Base-by-base conservation (phyloP, 345 rosid genomes). In the Atalantia buxifolia region DNA sequence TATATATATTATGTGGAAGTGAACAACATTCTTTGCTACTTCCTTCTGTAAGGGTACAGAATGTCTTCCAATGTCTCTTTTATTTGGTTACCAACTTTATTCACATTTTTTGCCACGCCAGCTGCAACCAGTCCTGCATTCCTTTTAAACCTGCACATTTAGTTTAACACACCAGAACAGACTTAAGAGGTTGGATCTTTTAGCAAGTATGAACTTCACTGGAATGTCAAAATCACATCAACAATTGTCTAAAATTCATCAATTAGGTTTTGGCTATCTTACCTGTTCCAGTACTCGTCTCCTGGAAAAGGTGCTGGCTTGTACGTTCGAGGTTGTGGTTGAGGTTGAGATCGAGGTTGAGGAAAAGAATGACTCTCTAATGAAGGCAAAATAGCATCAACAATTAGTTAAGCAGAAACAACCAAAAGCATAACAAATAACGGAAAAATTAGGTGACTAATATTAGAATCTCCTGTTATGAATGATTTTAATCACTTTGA, bases 91-190 rank as follows among this genome's bases (percentile, higher is more conserved):
- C 92, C 91, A 1, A 90, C 83, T 84, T 81, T 87, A 38, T 83
- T 84, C 81, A 83, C 77, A 79, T 90, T 90, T 81, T 81, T 90
- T 0, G 84, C 88, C 13, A 88, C 93, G 21, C 92, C 93, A 1
- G 95, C 76, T 10, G 93, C 93, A 24, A 90, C 95, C 25, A 92
- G 84, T 57, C 82, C 79, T 28, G 93, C 90, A 12, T 83, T 92
- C 81, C 92, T 84, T 42, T 81, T 85, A 69, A 88, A 92, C 88
- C 95, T 92, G 88, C 76, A 78, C 25, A 66, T 74, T 71, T 9
- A 53, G 22, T 53, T 64, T 4, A 8, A 2, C 45, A 30, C 25
- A 10, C 18, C 1, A 13, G 48, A 42, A 42, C 1, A 21, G 12
- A n/a, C 30, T 75, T 66, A 64, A 69, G 62, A 8, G n/a, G 65